A percentile compares a stretch with the other conserved stretches of the same genome.
phyloP scores from a whole-genome alignment of 768 basidiomycete species.

The Hirschioporus abietinus region DNA sequence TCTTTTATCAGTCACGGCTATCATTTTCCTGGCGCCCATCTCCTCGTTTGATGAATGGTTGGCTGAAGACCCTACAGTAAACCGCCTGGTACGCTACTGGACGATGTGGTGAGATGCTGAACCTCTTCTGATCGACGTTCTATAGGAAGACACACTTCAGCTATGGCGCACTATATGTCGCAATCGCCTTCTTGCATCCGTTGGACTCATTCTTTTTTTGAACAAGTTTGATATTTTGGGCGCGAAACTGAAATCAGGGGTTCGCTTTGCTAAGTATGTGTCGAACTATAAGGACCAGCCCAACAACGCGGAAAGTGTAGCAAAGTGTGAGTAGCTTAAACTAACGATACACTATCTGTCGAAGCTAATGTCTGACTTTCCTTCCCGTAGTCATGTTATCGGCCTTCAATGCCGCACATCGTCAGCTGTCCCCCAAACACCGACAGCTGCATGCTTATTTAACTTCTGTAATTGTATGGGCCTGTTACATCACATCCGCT shows the following conservation, averaged over 20 bases:
- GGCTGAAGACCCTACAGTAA: constrained; percentile 50
- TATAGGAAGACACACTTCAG: constrained; percentile 48
- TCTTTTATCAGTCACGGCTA: constrained; percentile 42
- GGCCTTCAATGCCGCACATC: constrained; percentile 45
- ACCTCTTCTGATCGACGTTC: not conserved
- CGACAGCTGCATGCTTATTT: constrained; percentile 49
- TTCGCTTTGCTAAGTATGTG: constrained; percentile 50
- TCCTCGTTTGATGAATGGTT: constrained; percentile 62
- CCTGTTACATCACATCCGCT: constrained; percentile 5
- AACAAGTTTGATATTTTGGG: constrained; percentile 61
- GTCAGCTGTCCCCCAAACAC: constrained; percentile 40
- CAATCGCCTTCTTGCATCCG: constrained; percentile 47
- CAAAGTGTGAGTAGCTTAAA: constrained; percentile 40
- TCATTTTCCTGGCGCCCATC: constrained; percentile 64
- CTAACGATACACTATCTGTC: not conserved
- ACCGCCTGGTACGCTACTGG: constrained; percentile 42
- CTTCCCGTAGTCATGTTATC: constrained; percentile 41
- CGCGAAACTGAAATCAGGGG: constrained; percentile 44
- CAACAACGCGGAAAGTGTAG: constrained; percentile 46
- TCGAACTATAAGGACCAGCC: constrained; percentile 46
- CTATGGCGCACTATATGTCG: constrained; percentile 58
- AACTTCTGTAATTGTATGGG: constrained; percentile 54
- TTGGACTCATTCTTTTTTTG: constrained; percentile 55
- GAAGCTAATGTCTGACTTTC: not conserved
- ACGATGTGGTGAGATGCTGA: constrained; percentile 4